These are phyloP conservation scores for Auriscalpium orientale DNA, from an alignment of 768 basidiomycete genomes.

Conservation along the genomic window DNA sequence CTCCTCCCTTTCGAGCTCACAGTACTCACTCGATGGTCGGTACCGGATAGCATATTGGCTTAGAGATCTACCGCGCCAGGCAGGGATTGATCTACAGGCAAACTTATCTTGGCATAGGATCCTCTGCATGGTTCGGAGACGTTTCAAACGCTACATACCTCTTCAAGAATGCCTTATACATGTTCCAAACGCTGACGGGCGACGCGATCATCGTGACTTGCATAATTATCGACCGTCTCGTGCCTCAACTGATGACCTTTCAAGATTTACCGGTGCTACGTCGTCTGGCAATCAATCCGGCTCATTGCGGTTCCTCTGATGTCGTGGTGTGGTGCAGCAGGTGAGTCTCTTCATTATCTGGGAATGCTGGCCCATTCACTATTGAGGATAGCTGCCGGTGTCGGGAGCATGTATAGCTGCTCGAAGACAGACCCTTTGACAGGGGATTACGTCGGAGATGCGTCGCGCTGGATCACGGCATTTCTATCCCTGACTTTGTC, in stretches of 20 bases:
- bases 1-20: background rate
- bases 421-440: constrained; percentile 4
- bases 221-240: background rate
- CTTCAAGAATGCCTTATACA: background rate
- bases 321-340: constrained; percentile 15
- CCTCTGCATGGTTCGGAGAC: background rate
- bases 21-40: background rate
- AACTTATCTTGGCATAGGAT: background rate
- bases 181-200: background rate
- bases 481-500: background rate
- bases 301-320: constrained; percentile 11
- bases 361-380: too few species aligned
- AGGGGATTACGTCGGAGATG: constrained; percentile 1
- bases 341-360: constrained; percentile 4
- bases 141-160: background rate
- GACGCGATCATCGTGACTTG: constrained; percentile 4
- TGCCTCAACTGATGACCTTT: background rate
- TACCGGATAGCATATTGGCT: background rate
- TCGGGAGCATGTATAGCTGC: constrained; percentile 14
- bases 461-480: constrained; percentile 5
- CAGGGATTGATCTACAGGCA: background rate
- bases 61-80: background rate
- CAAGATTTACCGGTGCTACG: constrained; percentile 21
- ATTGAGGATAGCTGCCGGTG: constrained; percentile 7
- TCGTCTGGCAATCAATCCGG: constrained; percentile 14